Evolutionary conservation across 257 asterid genomes (phyloP).

Genomic region (Solanum chmielewskii): DNA sequence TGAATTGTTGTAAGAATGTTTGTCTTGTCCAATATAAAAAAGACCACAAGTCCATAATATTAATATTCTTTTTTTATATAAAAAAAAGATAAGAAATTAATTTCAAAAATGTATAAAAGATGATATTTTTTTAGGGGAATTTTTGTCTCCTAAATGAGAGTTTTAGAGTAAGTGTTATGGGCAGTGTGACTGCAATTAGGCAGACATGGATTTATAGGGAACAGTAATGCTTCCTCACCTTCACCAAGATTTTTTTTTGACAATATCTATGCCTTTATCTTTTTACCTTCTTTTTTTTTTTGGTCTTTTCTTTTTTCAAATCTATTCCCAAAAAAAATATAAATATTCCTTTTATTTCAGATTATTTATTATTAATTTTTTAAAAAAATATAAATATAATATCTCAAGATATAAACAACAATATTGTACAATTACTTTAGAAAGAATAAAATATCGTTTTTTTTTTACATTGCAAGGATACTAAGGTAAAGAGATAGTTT

Average conservation of each 20-base stretch:
- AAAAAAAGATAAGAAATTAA: neutral
- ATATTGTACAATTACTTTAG: neutral
- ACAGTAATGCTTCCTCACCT: conserved; percentile 10
- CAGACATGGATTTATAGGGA: conserved; percentile 26
- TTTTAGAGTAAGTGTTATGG: neutral
- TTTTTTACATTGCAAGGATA: neutral
- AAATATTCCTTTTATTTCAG: neutral
- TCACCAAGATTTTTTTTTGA: conserved; percentile 10
- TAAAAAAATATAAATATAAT: too few species aligned
- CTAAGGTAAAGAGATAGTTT: neutral
- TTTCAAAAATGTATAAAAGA: neutral
- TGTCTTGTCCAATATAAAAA: neutral
- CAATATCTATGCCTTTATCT: neutral
- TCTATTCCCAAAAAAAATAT: neutral
- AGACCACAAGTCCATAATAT: neutral
- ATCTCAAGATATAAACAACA: neutral
- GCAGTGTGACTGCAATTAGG: conserved; percentile 12
- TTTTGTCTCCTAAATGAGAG: conserved; percentile 24
- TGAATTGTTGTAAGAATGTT: neutral
- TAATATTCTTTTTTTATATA: neutral
- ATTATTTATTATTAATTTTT: too few species aligned
- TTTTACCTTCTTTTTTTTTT: neutral
- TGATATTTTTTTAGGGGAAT: neutral
- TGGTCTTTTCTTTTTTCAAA: neutral
- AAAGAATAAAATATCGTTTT: too few species aligned